Evolutionary conservation across 1,139 yeast species (phyloP).

Genomic region (Geotrichum histeridarum): DNA sequence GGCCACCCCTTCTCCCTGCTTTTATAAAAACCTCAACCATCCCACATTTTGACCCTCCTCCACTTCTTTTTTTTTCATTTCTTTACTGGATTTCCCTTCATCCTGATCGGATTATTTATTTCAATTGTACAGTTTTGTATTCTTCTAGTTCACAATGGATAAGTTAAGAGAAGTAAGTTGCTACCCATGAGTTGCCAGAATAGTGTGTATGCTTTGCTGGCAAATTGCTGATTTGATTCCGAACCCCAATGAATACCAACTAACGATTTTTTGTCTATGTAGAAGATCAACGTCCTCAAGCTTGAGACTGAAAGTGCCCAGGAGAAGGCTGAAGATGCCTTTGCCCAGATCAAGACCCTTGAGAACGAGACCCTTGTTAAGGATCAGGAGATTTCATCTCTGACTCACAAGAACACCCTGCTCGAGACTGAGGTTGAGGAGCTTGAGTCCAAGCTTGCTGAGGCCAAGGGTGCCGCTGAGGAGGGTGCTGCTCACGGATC

Average conservation of each 20-base stretch:
- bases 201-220: slow-evolving; percentile 5
- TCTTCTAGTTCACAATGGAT: slow-evolving; percentile 38
- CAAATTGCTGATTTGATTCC: background rate
- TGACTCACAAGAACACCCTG: slow-evolving; percentile 85
- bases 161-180: slow-evolving; percentile 48
- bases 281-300: slow-evolving; percentile 88
- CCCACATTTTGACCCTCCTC: background rate
- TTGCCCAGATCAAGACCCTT: slow-evolving; percentile 74
- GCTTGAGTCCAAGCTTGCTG: slow-evolving; percentile 72
- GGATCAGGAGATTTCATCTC: slow-evolving; percentile 91
- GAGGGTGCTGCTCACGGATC: slow-evolving; percentile 87
- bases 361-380: slow-evolving; percentile 89
- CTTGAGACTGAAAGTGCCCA: slow-evolving; percentile 96
- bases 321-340: slow-evolving; percentile 87
- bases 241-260: background rate
- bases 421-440: slow-evolving; percentile 90
- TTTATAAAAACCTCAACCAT: slow-evolving; percentile 1
- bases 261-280: background rate
- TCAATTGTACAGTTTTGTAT: background rate
- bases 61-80: slow-evolving; percentile 4
- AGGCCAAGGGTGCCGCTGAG: slow-evolving; percentile 84
- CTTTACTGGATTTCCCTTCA: background rate
- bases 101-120: background rate
- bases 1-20: slow-evolving; percentile 6
- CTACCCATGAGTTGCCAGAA: background rate